These are phyloP conservation scores for Arthrobotrys pseudoclavata DNA, from an alignment of 2,329 filamentous ascomycete genomes.

Conservation along the genomic window DNA sequence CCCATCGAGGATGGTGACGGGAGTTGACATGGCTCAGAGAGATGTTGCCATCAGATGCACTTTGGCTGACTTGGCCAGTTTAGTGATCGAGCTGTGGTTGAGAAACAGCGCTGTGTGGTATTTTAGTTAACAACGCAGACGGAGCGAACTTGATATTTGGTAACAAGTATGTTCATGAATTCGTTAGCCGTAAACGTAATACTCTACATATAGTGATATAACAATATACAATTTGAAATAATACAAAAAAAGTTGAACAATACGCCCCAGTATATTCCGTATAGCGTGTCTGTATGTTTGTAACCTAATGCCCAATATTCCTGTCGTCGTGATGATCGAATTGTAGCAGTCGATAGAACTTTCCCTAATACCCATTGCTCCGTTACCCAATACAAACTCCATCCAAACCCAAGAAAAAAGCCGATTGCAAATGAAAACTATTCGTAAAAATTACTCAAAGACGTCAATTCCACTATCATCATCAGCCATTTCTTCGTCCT, in stretches of 20 bases:
- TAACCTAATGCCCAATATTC: not conserved
- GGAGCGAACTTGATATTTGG: not conserved
- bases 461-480: constrained; percentile 45
- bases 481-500: constrained; percentile 12
- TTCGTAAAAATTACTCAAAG: constrained; percentile 19
- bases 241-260: not conserved
- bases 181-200: constrained; percentile 3
- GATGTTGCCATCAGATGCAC: not conserved
- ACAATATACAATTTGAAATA: not conserved
- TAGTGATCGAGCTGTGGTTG: constrained; percentile 13
- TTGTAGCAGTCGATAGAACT: not conserved
- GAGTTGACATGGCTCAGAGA: constrained; percentile 13
- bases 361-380: constrained; percentile 6
- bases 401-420: not conserved
- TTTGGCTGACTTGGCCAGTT: constrained; percentile 7
- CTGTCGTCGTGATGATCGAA: not conserved
- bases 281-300: not conserved
- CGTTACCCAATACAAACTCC: constrained; percentile 18
- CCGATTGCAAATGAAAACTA: constrained; percentile 5
- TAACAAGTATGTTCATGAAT: constrained; percentile 2
- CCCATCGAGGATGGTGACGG: constrained; percentile 48
- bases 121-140: constrained; percentile 3
- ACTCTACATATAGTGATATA: not conserved
- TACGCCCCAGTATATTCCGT: not conserved
- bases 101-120: not conserved